Evolutionary conservation across 345 rosid species (phyloP).

Genomic region (Dovyalis caffra): DNA sequence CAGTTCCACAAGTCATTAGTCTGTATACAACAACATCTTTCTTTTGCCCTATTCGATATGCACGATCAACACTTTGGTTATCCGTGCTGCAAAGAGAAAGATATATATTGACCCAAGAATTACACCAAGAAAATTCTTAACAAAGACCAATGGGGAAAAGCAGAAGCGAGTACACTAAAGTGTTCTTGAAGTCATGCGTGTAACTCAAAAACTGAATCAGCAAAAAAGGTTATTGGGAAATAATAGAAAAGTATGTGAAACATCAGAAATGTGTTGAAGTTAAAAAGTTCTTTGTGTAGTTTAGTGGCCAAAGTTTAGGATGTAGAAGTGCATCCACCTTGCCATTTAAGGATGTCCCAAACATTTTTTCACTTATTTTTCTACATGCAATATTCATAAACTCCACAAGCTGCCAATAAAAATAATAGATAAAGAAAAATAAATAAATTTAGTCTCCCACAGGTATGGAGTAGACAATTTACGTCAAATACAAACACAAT

Average conservation of each 20-base stretch:
- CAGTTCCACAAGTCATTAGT: slow-evolving; percentile 95
- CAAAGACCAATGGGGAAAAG: not conserved
- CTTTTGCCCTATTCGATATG: slow-evolving; percentile 93
- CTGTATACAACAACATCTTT: slow-evolving; percentile 93
- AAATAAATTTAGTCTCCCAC: not conserved
- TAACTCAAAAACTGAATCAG: not conserved
- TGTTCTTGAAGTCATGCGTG: not conserved
- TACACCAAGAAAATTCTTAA: not conserved
- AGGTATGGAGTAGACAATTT: not conserved
- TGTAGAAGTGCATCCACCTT: not conserved
- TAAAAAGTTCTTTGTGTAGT: not conserved
- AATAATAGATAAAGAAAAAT: not conserved
- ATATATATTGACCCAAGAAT: not conserved
- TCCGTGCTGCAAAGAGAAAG: slow-evolving; percentile 63
- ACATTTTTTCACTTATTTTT: not conserved
- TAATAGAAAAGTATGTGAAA: not conserved
- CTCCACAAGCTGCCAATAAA: not conserved
- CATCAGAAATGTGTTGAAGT: not conserved
- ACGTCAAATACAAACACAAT: not conserved
- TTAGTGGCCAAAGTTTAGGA: not conserved
- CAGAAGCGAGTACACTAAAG: not conserved
- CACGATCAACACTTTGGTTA: slow-evolving; percentile 98
- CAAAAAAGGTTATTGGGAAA: not conserved
- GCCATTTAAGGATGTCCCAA: not conserved
- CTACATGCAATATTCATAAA: not conserved